phyloP scores from a whole-genome alignment of 441 rosid genomes.

The Gossypium lobatum region DNA sequence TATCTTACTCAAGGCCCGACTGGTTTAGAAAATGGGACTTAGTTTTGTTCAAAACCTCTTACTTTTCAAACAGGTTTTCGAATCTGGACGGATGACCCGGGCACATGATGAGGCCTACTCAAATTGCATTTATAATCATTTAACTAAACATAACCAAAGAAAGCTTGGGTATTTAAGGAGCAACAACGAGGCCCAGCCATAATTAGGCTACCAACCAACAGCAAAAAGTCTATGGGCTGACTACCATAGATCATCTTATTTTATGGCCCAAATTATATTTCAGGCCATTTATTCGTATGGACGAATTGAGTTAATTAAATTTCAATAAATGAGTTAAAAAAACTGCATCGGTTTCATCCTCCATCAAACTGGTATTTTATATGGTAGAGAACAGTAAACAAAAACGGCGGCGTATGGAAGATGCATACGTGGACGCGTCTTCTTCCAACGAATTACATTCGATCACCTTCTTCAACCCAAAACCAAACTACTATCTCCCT shows the following conservation, averaged over 20 bases:
- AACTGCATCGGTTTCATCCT: not conserved
- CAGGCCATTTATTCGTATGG: not conserved
- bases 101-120: too few species aligned
- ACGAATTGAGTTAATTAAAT: not conserved
- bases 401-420: not conserved
- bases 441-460: not conserved
- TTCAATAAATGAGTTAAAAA: not conserved
- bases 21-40: accelerated
- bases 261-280: not conserved
- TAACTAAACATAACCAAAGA: not conserved
- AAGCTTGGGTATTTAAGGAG: not conserved
- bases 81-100: too few species aligned
- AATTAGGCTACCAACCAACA: not conserved
- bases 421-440: conserved; percentile 1
- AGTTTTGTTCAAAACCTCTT: too few species aligned
- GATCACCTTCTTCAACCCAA: not conserved
- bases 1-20: too few species aligned
- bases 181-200: not conserved
- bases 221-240: not conserved
- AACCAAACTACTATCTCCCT: not conserved
- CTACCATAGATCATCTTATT: not conserved
- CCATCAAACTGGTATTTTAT: not conserved
- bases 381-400: not conserved
- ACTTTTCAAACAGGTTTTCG: too few species aligned
- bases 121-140: too few species aligned